A percentile compares a stretch with the other conserved stretches of the same genome.
These are phyloP conservation scores for Chrysoporthe puriensis DNA, from an alignment of 2,329 filamentous ascomycete species.

Conservation along the genomic window DNA sequence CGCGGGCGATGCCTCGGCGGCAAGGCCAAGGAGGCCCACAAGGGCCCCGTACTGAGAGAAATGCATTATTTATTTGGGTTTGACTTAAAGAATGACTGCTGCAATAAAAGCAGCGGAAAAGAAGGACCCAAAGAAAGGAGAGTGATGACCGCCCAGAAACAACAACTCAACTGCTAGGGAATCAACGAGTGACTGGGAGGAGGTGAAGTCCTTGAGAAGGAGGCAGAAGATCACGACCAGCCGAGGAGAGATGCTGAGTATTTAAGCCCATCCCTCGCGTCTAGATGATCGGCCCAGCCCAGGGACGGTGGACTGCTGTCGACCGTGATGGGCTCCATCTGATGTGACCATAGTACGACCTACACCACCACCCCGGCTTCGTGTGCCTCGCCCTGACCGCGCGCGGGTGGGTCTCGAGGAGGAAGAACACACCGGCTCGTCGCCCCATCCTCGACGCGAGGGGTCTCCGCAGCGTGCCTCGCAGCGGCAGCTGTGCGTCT, in stretches of 20 bases:
- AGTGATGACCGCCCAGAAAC: conserved; percentile 15
- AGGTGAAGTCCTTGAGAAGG: conserved; percentile 22
- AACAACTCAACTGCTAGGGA: conserved; percentile 24
- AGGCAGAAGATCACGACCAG: not conserved
- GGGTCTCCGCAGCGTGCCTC: not conserved
- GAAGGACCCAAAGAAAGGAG: conserved; percentile 7
- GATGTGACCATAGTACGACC: not conserved
- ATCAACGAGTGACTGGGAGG: conserved; percentile 27
- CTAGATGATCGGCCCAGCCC: not conserved
- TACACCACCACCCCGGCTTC: not conserved
- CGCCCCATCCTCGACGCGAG: not conserved
- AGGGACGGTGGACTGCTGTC: not conserved
- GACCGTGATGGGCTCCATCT: conserved; percentile 3
- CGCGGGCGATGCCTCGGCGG: conserved; percentile 25
- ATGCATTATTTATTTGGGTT: conserved; percentile 17
- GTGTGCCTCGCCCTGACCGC: not conserved
- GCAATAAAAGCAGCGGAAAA: conserved; percentile 21
- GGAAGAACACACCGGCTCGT: not conserved
- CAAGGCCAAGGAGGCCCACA: conserved; percentile 23
- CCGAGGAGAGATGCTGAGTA: conserved; percentile 8
- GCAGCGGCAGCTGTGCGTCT: not conserved
- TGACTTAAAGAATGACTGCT: conserved; percentile 6
- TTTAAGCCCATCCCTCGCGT: conserved; percentile 14
- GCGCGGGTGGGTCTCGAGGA: not conserved
- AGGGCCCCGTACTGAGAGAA: conserved; percentile 27